A percentile compares a stretch with the other conserved stretches of the same genome.
phyloP scores from a whole-genome alignment of 495 filamentous ascomycete species.

The Chaetomium fimeti region DNA sequence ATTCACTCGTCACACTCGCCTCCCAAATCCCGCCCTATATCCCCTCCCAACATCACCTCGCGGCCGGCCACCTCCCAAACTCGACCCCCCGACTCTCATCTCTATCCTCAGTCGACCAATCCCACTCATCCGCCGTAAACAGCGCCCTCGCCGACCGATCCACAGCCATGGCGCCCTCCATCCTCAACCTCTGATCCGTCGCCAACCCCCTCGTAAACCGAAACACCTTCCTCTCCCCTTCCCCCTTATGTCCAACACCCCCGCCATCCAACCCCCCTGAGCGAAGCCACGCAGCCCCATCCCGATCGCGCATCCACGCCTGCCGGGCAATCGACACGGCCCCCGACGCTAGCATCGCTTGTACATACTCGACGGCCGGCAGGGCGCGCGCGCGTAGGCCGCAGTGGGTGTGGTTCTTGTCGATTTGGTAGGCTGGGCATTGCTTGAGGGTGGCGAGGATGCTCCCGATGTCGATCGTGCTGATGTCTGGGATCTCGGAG shows the following conservation, averaged over 20 bases:
- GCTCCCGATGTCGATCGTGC: conserved; percentile 38
- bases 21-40: background rate
- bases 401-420: conserved; percentile 73
- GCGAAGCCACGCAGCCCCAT: conserved; percentile 35
- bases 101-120: conserved; percentile 54
- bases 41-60: background rate
- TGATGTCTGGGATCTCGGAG: conserved; percentile 25
- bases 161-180: conserved; percentile 41
- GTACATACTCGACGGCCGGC: conserved; percentile 66
- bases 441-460: conserved; percentile 41
- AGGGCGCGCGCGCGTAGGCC: conserved; percentile 66
- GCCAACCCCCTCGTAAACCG: conserved; percentile 41
- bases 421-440: conserved; percentile 75
- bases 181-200: conserved; percentile 42
- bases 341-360: conserved; percentile 46
- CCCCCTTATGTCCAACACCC: conserved; percentile 8
- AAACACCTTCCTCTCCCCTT: conserved; percentile 34
- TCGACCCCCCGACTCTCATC: conserved; percentile 2
- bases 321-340: conserved; percentile 47
- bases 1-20: background rate
- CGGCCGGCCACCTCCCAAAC: conserved; percentile 10
- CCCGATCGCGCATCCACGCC: conserved; percentile 47
- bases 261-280: conserved; percentile 9
- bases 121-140: conserved; percentile 58
- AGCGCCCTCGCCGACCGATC: conserved; percentile 48